A percentile compares a stretch with the other conserved stretches of the same genome.
These are phyloP conservation scores for Hypoxylon sp. DNA, from an alignment of 2,329 filamentous ascomycete species.

Conservation along the genomic window DNA sequence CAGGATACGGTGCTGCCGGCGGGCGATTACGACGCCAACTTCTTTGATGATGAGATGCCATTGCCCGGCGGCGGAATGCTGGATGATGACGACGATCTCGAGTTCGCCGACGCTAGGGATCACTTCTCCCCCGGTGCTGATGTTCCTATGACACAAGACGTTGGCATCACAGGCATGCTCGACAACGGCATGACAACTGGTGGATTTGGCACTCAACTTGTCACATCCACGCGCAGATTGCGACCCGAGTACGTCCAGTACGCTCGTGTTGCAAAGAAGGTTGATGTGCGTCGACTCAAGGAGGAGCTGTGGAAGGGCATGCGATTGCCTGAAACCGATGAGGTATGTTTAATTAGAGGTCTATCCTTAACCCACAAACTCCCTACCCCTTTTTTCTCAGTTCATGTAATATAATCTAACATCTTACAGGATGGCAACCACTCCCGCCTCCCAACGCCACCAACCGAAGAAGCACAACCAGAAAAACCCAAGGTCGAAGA, in stretches of 20 bases:
- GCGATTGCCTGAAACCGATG: constrained; percentile 59
- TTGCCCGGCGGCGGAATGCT: constrained; percentile 67
- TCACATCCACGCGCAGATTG: constrained; percentile 69
- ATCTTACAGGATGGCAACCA: constrained; percentile 40
- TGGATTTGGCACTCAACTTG: constrained; percentile 71
- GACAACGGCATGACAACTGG: constrained; percentile 60
- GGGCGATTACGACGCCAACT: constrained; percentile 95
- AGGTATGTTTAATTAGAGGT: constrained; percentile 52
- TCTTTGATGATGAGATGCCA: constrained; percentile 88
- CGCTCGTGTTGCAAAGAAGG: constrained; percentile 74
- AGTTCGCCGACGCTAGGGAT: constrained; percentile 83
- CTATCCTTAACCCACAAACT: background rate
- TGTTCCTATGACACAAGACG: constrained; percentile 54
- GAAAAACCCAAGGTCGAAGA: constrained; percentile 48
- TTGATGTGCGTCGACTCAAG: constrained; percentile 73
- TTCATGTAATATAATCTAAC: constrained; percentile 14
- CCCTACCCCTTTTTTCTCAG: background rate
- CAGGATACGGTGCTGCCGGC: constrained; percentile 64
- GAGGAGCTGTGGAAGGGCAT: constrained; percentile 76
- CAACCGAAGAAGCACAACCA: constrained; percentile 40
- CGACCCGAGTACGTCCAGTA: constrained; percentile 76
- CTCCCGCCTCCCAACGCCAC: constrained; percentile 45
- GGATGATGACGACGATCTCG: constrained; percentile 72
- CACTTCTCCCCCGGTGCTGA: constrained; percentile 75
- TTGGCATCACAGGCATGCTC: constrained; percentile 60